Evolutionary conservation across 2,329 filamentous ascomycete species (phyloP).

Genomic region (Trichoderma hamatum): DNA sequence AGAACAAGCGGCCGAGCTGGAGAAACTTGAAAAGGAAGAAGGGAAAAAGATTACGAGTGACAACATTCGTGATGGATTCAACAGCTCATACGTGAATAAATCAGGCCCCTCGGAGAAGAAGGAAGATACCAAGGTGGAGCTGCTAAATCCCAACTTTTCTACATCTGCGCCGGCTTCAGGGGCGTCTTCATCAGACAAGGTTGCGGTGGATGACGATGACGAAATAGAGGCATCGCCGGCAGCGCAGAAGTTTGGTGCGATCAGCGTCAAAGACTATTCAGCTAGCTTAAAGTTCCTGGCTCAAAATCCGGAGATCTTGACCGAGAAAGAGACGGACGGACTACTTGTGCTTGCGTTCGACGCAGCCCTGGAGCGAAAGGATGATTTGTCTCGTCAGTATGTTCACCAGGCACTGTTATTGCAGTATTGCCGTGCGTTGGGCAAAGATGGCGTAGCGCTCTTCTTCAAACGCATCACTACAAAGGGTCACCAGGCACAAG

Average conservation of each 20-base stretch:
- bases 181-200: constrained; percentile 27
- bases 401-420: constrained; percentile 91
- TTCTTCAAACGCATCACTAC: constrained; percentile 98
- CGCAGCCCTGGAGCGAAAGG: constrained; percentile 73
- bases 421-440: constrained; percentile 91
- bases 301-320: constrained; percentile 75
- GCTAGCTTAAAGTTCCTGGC: constrained; percentile 75
- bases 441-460: constrained; percentile 81
- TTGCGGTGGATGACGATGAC: constrained; percentile 65
- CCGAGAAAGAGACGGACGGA: constrained; percentile 87
- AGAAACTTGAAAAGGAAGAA: constrained; percentile 82
- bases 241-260: constrained; percentile 79
- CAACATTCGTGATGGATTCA: constrained; percentile 83
- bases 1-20: constrained; percentile 73
- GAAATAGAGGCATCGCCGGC: constrained; percentile 75
- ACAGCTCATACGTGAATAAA: constrained; percentile 80
- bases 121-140: constrained; percentile 62
- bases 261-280: constrained; percentile 74
- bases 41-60: constrained; percentile 92
- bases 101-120: constrained; percentile 50
- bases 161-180: background rate
- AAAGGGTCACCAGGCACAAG: constrained; percentile 83
- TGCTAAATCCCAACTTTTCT: constrained; percentile 69
- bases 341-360: constrained; percentile 92
- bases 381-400: constrained; percentile 79